These are phyloP conservation scores for Phoma sp. DNA, from an alignment of 2,329 filamentous ascomycete species.

Conservation along the genomic window DNA sequence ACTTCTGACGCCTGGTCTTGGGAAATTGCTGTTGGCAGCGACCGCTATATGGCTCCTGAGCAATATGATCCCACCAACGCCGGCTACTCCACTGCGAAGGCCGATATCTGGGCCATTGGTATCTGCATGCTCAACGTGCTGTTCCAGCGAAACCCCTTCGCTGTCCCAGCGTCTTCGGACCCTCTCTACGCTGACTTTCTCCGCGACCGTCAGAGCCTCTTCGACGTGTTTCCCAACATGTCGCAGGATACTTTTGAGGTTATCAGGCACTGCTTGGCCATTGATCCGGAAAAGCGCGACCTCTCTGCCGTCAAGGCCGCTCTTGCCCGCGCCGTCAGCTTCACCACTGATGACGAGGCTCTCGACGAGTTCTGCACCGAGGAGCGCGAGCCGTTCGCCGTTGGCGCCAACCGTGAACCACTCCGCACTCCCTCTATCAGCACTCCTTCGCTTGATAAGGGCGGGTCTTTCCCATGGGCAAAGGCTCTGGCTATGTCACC, in stretches of 20 bases:
- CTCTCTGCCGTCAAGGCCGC: slow-evolving; percentile 78
- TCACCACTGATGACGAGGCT: slow-evolving; percentile 90
- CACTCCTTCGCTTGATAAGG: slow-evolving; percentile 77
- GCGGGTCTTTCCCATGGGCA: slow-evolving; percentile 90
- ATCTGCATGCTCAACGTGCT: slow-evolving; percentile 96
- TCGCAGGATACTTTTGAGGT: slow-evolving; percentile 98
- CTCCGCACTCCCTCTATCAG: slow-evolving; percentile 94
- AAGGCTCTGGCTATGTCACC: slow-evolving; percentile 83
- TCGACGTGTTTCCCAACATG: slow-evolving; percentile 98
- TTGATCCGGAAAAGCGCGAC: slow-evolving; percentile 89
- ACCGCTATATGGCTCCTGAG: slow-evolving; percentile 98
- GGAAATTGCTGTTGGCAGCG: slow-evolving; percentile 92
- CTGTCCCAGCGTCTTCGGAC: slow-evolving; percentile 86
- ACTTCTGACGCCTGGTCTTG: slow-evolving; percentile 89
- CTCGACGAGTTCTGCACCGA: slow-evolving; percentile 92
- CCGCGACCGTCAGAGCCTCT: slow-evolving; percentile 91
- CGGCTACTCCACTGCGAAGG: slow-evolving; percentile 91
- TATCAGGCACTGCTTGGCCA: slow-evolving; percentile 84
- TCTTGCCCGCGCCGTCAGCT: slow-evolving; percentile 80
- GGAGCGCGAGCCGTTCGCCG: slow-evolving; percentile 76
- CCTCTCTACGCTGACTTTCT: slow-evolving; percentile 92
- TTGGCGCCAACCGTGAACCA: slow-evolving; percentile 87
- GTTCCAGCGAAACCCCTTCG: slow-evolving; percentile 96
- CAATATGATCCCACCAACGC: slow-evolving; percentile 88
- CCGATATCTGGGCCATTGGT: slow-evolving; percentile 96